Conservation (phyloP, 495 filamentous ascomycete species). For the Neurospora sp. region DNA sequence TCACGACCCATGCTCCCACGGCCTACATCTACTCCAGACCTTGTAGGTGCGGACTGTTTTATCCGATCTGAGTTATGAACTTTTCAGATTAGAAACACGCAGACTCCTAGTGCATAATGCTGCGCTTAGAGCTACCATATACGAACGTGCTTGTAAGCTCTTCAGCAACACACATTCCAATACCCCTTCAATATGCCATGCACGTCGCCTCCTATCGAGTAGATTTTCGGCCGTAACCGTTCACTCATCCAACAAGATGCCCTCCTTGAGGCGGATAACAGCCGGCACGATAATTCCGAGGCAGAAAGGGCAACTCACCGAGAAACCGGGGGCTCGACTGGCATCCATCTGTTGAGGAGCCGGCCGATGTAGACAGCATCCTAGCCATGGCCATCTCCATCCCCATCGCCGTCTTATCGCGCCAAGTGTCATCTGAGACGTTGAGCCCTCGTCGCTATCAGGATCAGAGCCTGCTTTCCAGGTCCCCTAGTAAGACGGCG, state of each 20-base stretch:
- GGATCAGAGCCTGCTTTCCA: neutral
- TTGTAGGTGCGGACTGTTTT: neutral
- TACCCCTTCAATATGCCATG: neutral
- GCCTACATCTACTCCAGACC: neutral
- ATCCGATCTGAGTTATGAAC: neutral
- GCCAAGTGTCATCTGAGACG: neutral
- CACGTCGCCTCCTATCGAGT: neutral
- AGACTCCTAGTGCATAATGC: neutral
- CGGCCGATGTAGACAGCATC: neutral
- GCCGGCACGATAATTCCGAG: neutral
- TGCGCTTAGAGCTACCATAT: neutral
- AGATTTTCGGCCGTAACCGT: neutral
- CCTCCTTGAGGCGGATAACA: neutral
- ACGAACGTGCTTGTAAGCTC: neutral
- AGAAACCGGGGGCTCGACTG: neutral
- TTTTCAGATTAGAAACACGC: neutral
- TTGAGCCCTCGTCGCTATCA: neutral
- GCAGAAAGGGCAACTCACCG: neutral
- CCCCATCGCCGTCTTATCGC: neutral
- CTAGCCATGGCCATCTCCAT: neutral
- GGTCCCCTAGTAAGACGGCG: neutral
- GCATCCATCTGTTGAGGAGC: neutral
- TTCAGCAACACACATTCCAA: neutral
- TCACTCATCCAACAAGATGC: neutral
- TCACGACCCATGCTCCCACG: neutral